Conservation (phyloP, 1,284 basidiomycete genomes). For the Hemileia vastatrix region DNA sequence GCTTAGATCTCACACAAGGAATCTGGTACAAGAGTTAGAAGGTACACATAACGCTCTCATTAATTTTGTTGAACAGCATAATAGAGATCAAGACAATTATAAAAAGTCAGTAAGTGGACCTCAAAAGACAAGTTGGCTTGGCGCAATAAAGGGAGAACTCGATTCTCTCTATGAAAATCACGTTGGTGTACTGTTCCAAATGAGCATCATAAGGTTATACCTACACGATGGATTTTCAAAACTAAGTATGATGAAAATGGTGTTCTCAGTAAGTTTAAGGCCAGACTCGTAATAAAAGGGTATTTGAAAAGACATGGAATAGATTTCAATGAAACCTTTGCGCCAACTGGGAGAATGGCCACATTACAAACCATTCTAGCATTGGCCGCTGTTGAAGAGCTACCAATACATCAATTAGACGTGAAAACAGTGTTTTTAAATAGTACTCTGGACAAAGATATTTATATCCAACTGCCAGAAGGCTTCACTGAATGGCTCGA, state of each 20-base stretch:
- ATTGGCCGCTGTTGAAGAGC: not conserved
- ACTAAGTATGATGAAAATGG: constrained; percentile 7
- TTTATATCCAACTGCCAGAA: constrained; percentile 6
- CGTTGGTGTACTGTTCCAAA: too few relatives aligned
- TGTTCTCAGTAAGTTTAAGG: constrained; percentile 11
- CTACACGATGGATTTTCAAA: constrained; percentile 5
- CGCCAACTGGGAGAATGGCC: constrained; percentile 10
- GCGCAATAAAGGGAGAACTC: too few relatives aligned
- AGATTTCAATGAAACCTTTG: constrained; percentile 16
- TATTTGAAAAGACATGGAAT: constrained; percentile 15
- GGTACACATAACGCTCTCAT: too few relatives aligned
- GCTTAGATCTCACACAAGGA: too few relatives aligned
- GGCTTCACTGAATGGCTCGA: constrained; percentile 17
- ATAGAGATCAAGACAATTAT: too few relatives aligned
- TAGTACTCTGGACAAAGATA: not conserved
- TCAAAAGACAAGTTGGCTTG: too few relatives aligned
- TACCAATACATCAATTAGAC: constrained; percentile 3
- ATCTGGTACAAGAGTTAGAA: too few relatives aligned
- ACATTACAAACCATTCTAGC: constrained; percentile 1
- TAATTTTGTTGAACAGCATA: too few relatives aligned
- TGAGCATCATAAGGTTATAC: too few relatives aligned
- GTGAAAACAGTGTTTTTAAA: constrained; percentile 9
- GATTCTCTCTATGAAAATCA: too few relatives aligned
- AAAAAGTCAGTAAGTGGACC: too few relatives aligned
- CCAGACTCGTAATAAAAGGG: constrained; percentile 9